phyloP scores from a whole-genome alignment of 495 filamentous ascomycete species.

The Paragyromitra xinjiangensis region DNA sequence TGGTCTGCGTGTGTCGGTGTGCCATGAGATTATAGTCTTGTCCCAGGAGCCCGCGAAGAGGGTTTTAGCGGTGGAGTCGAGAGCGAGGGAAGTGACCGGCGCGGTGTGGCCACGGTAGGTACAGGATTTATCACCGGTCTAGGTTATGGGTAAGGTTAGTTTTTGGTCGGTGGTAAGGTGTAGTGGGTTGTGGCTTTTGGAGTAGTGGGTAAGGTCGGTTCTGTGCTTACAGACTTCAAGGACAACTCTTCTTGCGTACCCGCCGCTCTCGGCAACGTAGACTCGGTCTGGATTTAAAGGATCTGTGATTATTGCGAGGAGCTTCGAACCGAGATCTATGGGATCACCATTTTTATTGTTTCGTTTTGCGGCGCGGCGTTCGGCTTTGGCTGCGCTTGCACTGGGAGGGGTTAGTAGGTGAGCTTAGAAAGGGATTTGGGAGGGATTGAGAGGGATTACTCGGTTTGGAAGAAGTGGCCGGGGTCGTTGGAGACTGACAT shows the following conservation, averaged over 20 bases:
- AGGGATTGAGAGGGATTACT: slow-evolving; percentile 63
- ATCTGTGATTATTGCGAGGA: slow-evolving; percentile 78
- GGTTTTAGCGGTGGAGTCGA: slow-evolving; percentile 67
- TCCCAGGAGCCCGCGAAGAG: slow-evolving; percentile 94
- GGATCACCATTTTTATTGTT: slow-evolving; percentile 84
- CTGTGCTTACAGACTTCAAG: slow-evolving; percentile 74
- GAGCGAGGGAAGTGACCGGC: slow-evolving; percentile 78
- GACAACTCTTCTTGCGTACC: slow-evolving; percentile 74
- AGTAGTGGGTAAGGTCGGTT: not conserved
- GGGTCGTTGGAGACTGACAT: slow-evolving; percentile 75
- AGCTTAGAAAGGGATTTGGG: not conserved
- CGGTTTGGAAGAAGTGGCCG: slow-evolving; percentile 89
- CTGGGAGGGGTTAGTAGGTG: slow-evolving; percentile 60
- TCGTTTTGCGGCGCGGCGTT: slow-evolving; percentile 80
- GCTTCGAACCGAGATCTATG: slow-evolving; percentile 81
- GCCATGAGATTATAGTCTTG: slow-evolving; percentile 86
- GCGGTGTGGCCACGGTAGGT: slow-evolving; percentile 70
- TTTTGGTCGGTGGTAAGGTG: not conserved
- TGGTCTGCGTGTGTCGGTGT: slow-evolving; percentile 65
- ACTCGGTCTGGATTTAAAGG: slow-evolving; percentile 70
- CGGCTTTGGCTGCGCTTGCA: slow-evolving; percentile 72
- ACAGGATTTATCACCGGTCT: slow-evolving; percentile 64
- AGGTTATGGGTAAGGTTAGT: not conserved
- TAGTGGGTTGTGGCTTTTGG: slow-evolving; percentile 12
- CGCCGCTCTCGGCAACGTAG: slow-evolving; percentile 84